Conservation (phyloP, 768 basidiomycete species). For the Nidularia pulvinata region DNA sequence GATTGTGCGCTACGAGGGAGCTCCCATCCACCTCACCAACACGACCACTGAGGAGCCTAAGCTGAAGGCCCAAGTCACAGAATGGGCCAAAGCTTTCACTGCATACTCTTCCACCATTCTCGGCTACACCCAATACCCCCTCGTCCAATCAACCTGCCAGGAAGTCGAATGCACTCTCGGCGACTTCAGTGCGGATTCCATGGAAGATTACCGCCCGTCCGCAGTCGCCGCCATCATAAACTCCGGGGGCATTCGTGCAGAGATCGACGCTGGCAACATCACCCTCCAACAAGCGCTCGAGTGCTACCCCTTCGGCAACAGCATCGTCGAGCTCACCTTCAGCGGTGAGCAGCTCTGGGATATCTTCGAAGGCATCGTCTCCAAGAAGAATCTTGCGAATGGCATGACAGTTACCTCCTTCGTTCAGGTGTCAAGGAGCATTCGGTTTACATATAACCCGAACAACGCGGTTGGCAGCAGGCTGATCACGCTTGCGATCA, state of each 20-base stretch:
- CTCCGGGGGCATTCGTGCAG: constrained; percentile 38
- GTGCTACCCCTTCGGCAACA: constrained; percentile 42
- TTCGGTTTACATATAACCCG: constrained; percentile 29
- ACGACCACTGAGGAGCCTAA: constrained; percentile 27
- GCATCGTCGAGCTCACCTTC: constrained; percentile 34
- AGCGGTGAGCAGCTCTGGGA: constrained; percentile 39
- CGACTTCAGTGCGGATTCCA: constrained; percentile 38
- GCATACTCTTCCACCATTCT: constrained; percentile 28
- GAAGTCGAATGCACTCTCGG: constrained; percentile 41
- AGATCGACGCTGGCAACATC: constrained; percentile 36
- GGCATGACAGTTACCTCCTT: constrained; percentile 31
- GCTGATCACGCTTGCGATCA: constrained; percentile 25
- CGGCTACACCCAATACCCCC: constrained; percentile 27
- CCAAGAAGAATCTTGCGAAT: constrained; percentile 22
- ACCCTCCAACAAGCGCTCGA: constrained; percentile 36
- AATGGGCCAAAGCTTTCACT: constrained; percentile 37
- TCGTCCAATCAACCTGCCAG: constrained; percentile 39
- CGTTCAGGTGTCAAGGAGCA: constrained; percentile 36
- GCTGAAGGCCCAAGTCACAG: constrained; percentile 32
- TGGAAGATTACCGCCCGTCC: constrained; percentile 29
- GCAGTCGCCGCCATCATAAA: constrained; percentile 35
- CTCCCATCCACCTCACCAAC: constrained; percentile 39
- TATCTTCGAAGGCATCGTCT: constrained; percentile 37
- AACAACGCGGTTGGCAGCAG: constrained; percentile 19
- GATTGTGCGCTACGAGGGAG: constrained; percentile 36